Evolutionary conservation across 1,139 yeast species (phyloP), one percentile per base, ranked within the genome.

Genomic region (Candida tropicalis): DNA sequence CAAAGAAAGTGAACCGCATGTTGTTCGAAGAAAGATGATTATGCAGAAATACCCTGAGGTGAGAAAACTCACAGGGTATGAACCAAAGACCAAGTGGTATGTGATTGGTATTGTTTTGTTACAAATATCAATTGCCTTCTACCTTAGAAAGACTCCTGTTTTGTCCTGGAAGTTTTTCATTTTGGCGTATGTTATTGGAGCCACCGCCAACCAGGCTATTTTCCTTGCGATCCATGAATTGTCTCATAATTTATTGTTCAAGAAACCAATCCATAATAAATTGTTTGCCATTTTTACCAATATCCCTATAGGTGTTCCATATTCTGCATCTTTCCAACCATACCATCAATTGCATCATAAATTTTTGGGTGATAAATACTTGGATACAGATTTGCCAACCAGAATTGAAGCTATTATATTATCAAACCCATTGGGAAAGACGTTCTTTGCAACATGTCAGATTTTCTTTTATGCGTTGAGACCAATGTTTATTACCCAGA

Each of bases 311-410:
- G 97, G 96, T 0, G 75, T 90, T 29, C 97, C 97, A 0, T 90
- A 88, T 63, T 78, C 89, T 34, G 97, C 97, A 0, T 85, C 95
- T 2, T 90, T 90, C 65, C 89, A 86, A 48, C 97, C 97, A 9
- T 90, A 90, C 62, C 97, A 90, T 58, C 88, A 88, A 60, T 73
- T 90, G 39, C 97, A 90, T 58, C 97, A 90, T 65, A 90, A 90
- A 63, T 89, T 86, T 57, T 66, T 87, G 59, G 97, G 97, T n/a
- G 96, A 90, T 60, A 85, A 82, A 53, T 73, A 75, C 40, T 81
- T 81, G 57, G 97, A 90, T 62, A 86, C 97, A 0, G 97, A 90
- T 62, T 71, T 90, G 50, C 97, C 97, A 31, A 90, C 97, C 0
- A 62, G 65, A 31, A 73, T 81, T 28, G 97, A 90, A 63, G 95